Percentiles rank a stretch among this genome's conserved stretches.
phyloP scores from a whole-genome alignment of 2,329 filamentous ascomycete genomes.

The Fusarium kyushuense region DNA sequence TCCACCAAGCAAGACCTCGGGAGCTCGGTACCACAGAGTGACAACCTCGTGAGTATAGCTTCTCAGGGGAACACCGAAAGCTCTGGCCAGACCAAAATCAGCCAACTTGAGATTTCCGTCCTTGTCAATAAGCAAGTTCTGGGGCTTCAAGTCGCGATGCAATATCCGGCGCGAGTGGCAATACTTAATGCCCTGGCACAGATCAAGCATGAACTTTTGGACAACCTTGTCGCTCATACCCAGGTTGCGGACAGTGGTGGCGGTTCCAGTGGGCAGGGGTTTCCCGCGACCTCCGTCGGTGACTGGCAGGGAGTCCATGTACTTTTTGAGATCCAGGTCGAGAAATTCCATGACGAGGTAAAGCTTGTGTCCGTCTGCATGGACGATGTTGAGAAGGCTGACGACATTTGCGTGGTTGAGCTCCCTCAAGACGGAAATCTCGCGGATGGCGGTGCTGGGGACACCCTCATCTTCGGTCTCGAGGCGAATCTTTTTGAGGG shows the following conservation, averaged over 20 bases:
- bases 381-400: constrained; percentile 88
- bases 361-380: constrained; percentile 94
- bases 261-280: constrained; percentile 82
- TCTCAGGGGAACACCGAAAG: constrained; percentile 89
- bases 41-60: constrained; percentile 97
- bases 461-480: constrained; percentile 96
- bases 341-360: constrained; percentile 95
- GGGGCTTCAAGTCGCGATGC: constrained; percentile 89
- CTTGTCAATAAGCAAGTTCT: constrained; percentile 87
- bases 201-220: constrained; percentile 91
- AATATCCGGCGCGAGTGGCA: constrained; percentile 90
- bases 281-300: constrained; percentile 87
- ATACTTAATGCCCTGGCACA: constrained; percentile 86
- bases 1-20: constrained; percentile 90
- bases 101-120: constrained; percentile 91
- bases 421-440: constrained; percentile 93
- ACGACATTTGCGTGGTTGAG: constrained; percentile 94
- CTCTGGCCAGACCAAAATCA: constrained; percentile 89
- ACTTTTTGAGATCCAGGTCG: constrained; percentile 93
- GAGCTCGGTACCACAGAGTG: constrained; percentile 91
- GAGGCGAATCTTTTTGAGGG: constrained; percentile 94
- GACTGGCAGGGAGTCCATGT: constrained; percentile 91
- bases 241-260: constrained; percentile 63
- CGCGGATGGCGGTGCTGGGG: constrained; percentile 90
- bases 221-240: constrained; percentile 84